Conservation (phyloP, 1,139 yeast species). For the Suhomyces chickasaworum region DNA sequence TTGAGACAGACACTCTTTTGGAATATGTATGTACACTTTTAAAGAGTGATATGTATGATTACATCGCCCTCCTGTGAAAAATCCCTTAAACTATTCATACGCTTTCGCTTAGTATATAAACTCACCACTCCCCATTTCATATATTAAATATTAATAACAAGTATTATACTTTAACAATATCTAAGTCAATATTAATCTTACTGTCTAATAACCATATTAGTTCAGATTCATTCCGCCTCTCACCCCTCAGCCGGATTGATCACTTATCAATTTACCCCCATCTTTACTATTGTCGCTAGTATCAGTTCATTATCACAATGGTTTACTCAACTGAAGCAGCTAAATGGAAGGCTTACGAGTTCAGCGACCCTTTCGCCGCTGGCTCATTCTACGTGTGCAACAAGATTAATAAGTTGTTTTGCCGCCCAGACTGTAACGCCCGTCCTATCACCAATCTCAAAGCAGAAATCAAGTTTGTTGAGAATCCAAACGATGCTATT, state of each 20-base stretch:
- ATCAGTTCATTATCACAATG: slow-evolving; percentile 25
- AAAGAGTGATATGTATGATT: slow-evolving; percentile 10
- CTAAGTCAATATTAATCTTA: neutral
- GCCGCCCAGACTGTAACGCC: slow-evolving; percentile 71
- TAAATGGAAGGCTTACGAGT: slow-evolving; percentile 68
- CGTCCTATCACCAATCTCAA: slow-evolving; percentile 46
- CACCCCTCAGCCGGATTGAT: neutral
- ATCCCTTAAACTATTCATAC: slow-evolving; percentile 7
- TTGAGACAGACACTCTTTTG: slow-evolving; percentile 9
- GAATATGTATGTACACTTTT: slow-evolving; percentile 6
- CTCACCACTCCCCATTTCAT: neutral
- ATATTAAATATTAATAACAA: neutral
- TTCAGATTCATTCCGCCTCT: neutral
- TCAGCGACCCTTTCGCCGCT: slow-evolving; percentile 67
- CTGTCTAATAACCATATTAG: neutral
- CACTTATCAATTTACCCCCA: neutral
- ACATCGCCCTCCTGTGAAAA: slow-evolving; percentile 11
- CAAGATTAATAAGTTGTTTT: slow-evolving; percentile 42
- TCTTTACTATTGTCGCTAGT: neutral
- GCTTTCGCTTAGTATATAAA: slow-evolving; percentile 2
- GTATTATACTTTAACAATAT: neutral
- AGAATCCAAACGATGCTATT: slow-evolving; percentile 45
- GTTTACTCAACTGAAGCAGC: slow-evolving; percentile 48
- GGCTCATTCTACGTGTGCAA: slow-evolving; percentile 57
- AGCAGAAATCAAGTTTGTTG: slow-evolving; percentile 49